These are phyloP conservation scores for Davidsoniella neocaledoniae DNA, from an alignment of 2,329 filamentous ascomycete genomes.

Conservation along the genomic window DNA sequence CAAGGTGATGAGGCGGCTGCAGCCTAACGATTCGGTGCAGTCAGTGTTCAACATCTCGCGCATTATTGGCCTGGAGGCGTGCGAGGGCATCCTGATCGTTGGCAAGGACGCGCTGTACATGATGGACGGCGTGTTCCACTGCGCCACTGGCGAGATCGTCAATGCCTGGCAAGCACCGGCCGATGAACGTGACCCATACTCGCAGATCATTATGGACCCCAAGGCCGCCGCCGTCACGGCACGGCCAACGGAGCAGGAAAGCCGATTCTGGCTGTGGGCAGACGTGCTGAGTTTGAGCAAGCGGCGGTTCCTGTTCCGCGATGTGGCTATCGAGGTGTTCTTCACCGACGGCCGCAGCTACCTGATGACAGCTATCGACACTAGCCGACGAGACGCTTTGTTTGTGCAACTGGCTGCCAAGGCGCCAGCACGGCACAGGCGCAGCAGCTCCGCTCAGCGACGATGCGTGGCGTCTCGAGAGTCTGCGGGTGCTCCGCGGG, in stretches of 20 bases:
- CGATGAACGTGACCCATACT: conserved; percentile 88
- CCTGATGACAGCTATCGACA: conserved; percentile 67
- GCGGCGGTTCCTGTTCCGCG: conserved; percentile 81
- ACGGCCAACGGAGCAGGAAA: conserved; percentile 52
- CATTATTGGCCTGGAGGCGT: conserved; percentile 82
- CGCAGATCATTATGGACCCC: conserved; percentile 70
- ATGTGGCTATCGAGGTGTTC: conserved; percentile 93
- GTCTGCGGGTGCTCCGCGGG: conserved; percentile 41
- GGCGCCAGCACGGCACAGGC: conserved; percentile 60
- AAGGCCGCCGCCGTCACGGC: not conserved
- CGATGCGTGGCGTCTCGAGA: conserved; percentile 82
- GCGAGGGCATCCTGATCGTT: conserved; percentile 82
- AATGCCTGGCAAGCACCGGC: conserved; percentile 85
- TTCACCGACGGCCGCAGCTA: conserved; percentile 96
- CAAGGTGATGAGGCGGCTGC: conserved; percentile 87
- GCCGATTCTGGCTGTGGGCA: conserved; percentile 81
- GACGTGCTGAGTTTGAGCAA: conserved; percentile 95
- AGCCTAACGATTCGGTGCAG: conserved; percentile 81
- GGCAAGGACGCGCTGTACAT: conserved; percentile 87
- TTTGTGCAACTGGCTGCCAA: conserved; percentile 59
- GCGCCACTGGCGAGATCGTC: conserved; percentile 88
- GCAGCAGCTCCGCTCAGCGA: conserved; percentile 60
- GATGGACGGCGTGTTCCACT: conserved; percentile 91
- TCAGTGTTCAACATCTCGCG: conserved; percentile 91
- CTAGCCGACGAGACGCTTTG: conserved; percentile 59